A percentile compares a stretch with the other conserved stretches of the same genome.
Conservation (phyloP, 2,329 filamentous ascomycete genomes). For the Xylaria sp. region DNA sequence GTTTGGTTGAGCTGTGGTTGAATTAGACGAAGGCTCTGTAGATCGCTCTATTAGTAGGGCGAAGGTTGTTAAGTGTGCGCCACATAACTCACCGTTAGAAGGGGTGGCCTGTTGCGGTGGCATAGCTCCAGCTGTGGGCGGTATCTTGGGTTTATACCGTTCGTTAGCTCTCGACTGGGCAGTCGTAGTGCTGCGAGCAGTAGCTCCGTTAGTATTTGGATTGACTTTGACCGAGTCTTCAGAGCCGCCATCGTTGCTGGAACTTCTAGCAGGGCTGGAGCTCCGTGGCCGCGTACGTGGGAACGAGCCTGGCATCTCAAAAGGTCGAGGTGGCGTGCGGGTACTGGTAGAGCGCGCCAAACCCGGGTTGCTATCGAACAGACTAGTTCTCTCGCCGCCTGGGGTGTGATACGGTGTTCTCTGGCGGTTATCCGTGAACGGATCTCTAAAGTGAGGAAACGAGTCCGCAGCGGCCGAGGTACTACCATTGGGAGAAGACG, state of each 20-base stretch:
- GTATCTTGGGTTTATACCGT: conserved; percentile 38
- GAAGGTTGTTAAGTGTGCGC: background rate
- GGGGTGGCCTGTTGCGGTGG: conserved; percentile 32
- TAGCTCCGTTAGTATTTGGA: conserved; percentile 23
- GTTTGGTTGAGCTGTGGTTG: conserved; percentile 42
- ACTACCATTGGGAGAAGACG: conserved; percentile 27
- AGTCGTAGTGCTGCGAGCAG: conserved; percentile 24
- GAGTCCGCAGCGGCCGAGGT: conserved; percentile 55
- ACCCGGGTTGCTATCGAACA: conserved; percentile 60
- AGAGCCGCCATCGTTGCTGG: conserved; percentile 45
- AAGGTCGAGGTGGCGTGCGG: conserved; percentile 50
- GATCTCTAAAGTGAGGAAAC: conserved; percentile 59
- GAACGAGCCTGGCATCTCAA: conserved; percentile 44
- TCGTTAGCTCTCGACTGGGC: conserved; percentile 40
- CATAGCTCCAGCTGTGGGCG: conserved; percentile 15
- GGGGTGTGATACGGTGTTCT: conserved; percentile 67
- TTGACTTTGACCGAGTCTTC: conserved; percentile 41
- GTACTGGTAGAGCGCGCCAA: conserved; percentile 60
- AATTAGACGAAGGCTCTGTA: conserved; percentile 36
- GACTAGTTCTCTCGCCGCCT: conserved; percentile 68
- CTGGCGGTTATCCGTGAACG: conserved; percentile 60
- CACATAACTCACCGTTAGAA: conserved; percentile 38
- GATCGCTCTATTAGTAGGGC: conserved; percentile 33
- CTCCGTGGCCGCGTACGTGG: conserved; percentile 44
- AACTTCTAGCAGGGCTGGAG: conserved; percentile 45